Base-by-base conservation (phyloP, 202 grass and related monocot species). In the Musa balbisiana region DNA sequence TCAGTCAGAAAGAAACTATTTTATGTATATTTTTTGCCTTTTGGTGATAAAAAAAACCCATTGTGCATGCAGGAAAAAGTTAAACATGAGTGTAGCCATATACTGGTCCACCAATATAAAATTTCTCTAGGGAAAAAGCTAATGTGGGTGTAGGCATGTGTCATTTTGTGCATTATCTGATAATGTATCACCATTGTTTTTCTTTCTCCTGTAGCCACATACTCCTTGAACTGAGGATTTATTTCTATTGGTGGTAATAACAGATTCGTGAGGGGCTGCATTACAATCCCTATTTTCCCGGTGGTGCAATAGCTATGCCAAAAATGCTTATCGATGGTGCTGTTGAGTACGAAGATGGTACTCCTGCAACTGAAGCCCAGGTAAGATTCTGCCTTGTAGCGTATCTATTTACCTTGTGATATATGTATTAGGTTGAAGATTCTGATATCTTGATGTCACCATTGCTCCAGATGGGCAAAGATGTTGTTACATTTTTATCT, bases 221-320 rank as follows among this genome's bases (percentile, higher is more conserved):
- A 8, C 33, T 43, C 33, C 33, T 43, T 43, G 33, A 43, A 43
- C 33, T 43, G 33, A 43, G 4, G 33, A 43, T 43, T 43, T 43
- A 43, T 43, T 43, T 8, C 49, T 2, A 0, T 69, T 82, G 27
- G 75, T 87, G 72, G 62, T 51, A 19, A 52, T 78, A 69, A 2
- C 86, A 99, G 95, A 99, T 99, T 85, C 88, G 91, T 72, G 95
- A 95, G 54, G 95, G 95, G 50, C 82, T 99, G 64, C 95, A 92
- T 67, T 99, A 99, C 80, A 99, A 99, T 76, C 95, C 96, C 24
- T 99, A 99, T 82, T 99, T 99, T 72, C 89, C 91, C 82, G 96
- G 96, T 62, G 96, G 96, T 83, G 96, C 96, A 77, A 95, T 99
- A 87, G 96, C 96, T 84, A 99, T 99, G 96, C 96, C 96, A n/a